phyloP scores from a whole-genome alignment of 1,284 basidiomycete species.

The Ustilago xerochloae region DNA sequence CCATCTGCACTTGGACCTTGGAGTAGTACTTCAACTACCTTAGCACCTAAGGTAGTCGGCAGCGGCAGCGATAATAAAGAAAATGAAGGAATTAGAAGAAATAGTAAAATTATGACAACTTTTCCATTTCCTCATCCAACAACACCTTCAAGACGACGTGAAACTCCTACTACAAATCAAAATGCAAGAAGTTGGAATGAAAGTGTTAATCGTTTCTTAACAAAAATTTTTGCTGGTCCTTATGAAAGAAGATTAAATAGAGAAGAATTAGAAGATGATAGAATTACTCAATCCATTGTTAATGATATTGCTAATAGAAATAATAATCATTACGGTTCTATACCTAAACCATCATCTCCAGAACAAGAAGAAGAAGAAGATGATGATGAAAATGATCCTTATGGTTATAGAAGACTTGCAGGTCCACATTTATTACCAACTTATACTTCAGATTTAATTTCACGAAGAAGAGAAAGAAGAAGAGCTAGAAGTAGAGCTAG shows the following conservation, averaged over 20 bases:
- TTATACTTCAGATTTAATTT: constrained; percentile 35
- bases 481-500: constrained; percentile 29
- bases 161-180: background rate
- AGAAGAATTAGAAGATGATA: constrained; percentile 38
- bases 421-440: constrained; percentile 41
- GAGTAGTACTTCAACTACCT: background rate
- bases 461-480: constrained; percentile 30
- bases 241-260: constrained; percentile 32
- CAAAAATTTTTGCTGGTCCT: constrained; percentile 36
- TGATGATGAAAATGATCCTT: constrained; percentile 29
- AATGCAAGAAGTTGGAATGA: too few relatives aligned
- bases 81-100: constrained; percentile 7
- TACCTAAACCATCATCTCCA: background rate
- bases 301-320: constrained; percentile 18
- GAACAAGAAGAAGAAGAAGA: background rate
- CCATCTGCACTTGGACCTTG: constrained; percentile 23
- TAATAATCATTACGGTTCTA: background rate
- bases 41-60: background rate
- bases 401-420: constrained; percentile 48
- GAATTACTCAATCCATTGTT: constrained; percentile 33
- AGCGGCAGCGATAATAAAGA: background rate
- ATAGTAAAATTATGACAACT: constrained; percentile 51
- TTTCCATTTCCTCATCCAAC: constrained; percentile 53
- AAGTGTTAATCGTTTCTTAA: constrained; percentile 27
- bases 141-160: constrained; percentile 8